Evolutionary conservation across 352 stramenopile species (phyloP), one percentile per base, ranked within the genome.

Genomic region (Phytopythium litorale): DNA sequence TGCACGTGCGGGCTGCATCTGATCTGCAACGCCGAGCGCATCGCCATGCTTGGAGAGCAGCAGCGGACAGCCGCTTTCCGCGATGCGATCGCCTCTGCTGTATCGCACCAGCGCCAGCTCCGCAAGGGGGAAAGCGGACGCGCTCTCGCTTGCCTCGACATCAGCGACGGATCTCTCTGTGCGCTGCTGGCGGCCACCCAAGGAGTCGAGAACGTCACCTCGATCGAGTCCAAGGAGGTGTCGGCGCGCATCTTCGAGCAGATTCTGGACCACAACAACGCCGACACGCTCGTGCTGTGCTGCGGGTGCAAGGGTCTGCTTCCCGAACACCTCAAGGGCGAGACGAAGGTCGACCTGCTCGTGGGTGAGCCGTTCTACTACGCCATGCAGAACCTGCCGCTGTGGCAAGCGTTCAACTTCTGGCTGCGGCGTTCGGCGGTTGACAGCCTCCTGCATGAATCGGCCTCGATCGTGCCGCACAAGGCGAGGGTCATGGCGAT

Each of bases 351-450:
- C 7, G 77, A 91, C 58, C 55, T 94, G 51, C 70, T 94, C 1
- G 71, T 91, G 13, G 81, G 75, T 4, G 84, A 94, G 56, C 79
- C 81, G 1, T 94, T 94, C 58, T 94, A 91, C 77, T 94, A 94
- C 66, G 81, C 82, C 53, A 94, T 94, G 84, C 84, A 94, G 70
- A 94, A 92, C 61, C 68, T 94, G 12, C 80, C 82, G 35, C 68
- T 92, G 0, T 94, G 84, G 84, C 79, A 91, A 51, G 80, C 82
- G 28, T 79, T 91, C 64, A 94, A 94, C 81, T 94, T 91, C 56
- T 94, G 84, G 84, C 66, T 91, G 15, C 80, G 82, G 12, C 78
- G 84, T 7, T 81, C 81, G 8, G 81, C 79, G 3, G 71, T 92
- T 15, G 59, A 73, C 19, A 43, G 52, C 6, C 58, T 87, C 11